Base-by-base conservation (phyloP, 805 yeast species). In the Yamadazyma insecticola region DNA sequence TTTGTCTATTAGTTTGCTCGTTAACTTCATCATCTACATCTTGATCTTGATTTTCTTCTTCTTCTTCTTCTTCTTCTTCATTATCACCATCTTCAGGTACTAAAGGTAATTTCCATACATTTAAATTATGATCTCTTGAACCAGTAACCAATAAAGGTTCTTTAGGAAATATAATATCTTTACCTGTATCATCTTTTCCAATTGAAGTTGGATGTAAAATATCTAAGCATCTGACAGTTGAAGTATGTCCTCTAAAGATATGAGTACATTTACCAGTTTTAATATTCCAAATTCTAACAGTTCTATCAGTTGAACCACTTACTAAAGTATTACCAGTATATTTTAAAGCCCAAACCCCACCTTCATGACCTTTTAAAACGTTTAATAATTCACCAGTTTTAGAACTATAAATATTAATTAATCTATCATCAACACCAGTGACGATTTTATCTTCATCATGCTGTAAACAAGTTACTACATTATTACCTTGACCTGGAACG, bases 331-430 rank as follows among this genome's bases (percentile, higher is more conserved):
- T 77, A 14, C 85, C 88, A 33, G 74, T 68, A 51, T 88, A 89
- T 57, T 90, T 87, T 53, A 92, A 69, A 1, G 98, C 97, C 98
- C 98, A 92, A 4, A 92, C 98, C 23, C 98, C 98, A 26, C 98
- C 98, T 33, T 83, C 95, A 51, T 92, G 98, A 6, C 96, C 97
- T 25, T 70, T 67, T 26, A 92, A 66, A 5, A 78, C 77, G 24
- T 72, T 64, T 6, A 78, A 48, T 30, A 81, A 64, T 24, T 63
- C 60, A 4, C 97, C 97, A 1, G 83, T 76, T 18, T 68, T 63
- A 1, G 96, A 78, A 42, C 81, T 81, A 56, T 85, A 87, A 6
- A 92, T 78, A 41, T 85, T 79, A 39, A 92, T 85, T 51, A 76
- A 73, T 40, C 75, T 76, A 43, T 87, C 96, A 47, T 89, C 97